phyloP scores from a whole-genome alignment of 352 stramenopile species.

The Phytophthora rubi region DNA sequence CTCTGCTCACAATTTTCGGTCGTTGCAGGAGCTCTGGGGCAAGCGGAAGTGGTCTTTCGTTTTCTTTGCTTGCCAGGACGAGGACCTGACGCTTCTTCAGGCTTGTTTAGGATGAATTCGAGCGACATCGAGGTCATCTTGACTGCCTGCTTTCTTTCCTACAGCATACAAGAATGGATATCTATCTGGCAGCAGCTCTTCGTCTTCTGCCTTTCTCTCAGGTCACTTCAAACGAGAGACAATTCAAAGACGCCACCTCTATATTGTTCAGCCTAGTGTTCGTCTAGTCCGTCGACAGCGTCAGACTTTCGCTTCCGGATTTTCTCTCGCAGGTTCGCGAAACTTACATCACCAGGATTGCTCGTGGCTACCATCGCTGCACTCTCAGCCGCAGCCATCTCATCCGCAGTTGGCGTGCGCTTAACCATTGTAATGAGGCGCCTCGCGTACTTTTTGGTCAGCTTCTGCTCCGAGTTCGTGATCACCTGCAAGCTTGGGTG shows the following conservation, averaged over 20 bases:
- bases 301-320: conserved; percentile 75
- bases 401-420: conserved; percentile 30
- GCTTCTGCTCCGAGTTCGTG: conserved; percentile 84
- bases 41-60: background rate
- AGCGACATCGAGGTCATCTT: conserved; percentile 42
- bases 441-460: conserved; percentile 86
- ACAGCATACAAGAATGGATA: background rate
- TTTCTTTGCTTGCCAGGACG: background rate
- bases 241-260: background rate
- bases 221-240: conserved; percentile 12
- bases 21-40: background rate
- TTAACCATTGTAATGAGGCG: conserved; percentile 91
- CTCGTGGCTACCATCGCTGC: conserved; percentile 22
- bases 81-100: conserved; percentile 7
- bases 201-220: conserved; percentile 26
- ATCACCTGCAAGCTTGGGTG: conserved; percentile 75
- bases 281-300: conserved; percentile 35
- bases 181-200: conserved; percentile 15
- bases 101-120: conserved; percentile 40
- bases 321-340: conserved; percentile 76
- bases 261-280: conserved; percentile 19
- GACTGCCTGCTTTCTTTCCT: conserved; percentile 1
- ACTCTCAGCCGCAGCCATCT: conserved; percentile 20
- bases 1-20: background rate
- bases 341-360: conserved; percentile 54